Conservation (phyloP, 495 filamentous ascomycete genomes). For the Aspergillus biplanus region DNA sequence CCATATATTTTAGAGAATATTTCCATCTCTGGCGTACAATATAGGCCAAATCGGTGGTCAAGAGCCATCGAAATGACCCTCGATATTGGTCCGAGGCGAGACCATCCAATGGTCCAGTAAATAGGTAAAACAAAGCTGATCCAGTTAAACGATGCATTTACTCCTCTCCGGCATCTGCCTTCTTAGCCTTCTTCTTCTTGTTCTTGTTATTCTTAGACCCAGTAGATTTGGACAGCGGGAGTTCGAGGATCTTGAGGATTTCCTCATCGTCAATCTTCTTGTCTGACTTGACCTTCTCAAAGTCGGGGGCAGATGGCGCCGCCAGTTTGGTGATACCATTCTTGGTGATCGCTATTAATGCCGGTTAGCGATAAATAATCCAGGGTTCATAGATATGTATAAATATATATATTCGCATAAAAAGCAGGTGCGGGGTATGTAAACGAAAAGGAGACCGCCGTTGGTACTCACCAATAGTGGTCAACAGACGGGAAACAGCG, state of each 20-base stretch:
- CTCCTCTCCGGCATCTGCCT: constrained; percentile 60
- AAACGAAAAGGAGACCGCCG: constrained; percentile 3
- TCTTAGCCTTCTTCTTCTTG: constrained; percentile 93
- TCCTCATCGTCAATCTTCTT: constrained; percentile 98
- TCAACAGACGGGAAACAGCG: constrained; percentile 82
- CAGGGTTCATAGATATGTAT: not conserved
- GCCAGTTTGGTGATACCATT: constrained; percentile 88
- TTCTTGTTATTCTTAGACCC: constrained; percentile 75
- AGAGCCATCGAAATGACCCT: constrained; percentile 16
- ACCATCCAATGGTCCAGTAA: constrained; percentile 20
- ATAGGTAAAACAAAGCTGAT: constrained; percentile 19
- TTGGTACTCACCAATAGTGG: constrained; percentile 77
- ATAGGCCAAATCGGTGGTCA: constrained; percentile 11
- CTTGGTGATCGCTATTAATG: constrained; percentile 86
- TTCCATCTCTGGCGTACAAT: constrained; percentile 13
- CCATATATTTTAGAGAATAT: constrained; percentile 8
- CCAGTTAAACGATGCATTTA: constrained; percentile 36
- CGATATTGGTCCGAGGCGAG: constrained; percentile 12
- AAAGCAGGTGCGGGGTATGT: too few species aligned
- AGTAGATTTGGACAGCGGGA: constrained; percentile 75
- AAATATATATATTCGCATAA: not conserved
- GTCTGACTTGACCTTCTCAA: constrained; percentile 82
- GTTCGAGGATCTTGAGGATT: constrained; percentile 88
- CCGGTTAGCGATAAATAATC: constrained; percentile 18
- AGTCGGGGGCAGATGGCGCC: constrained; percentile 69